Evolutionary conservation across 208 protist species (phyloP).

Genomic region (Trypanosoma boissoni): DNA sequence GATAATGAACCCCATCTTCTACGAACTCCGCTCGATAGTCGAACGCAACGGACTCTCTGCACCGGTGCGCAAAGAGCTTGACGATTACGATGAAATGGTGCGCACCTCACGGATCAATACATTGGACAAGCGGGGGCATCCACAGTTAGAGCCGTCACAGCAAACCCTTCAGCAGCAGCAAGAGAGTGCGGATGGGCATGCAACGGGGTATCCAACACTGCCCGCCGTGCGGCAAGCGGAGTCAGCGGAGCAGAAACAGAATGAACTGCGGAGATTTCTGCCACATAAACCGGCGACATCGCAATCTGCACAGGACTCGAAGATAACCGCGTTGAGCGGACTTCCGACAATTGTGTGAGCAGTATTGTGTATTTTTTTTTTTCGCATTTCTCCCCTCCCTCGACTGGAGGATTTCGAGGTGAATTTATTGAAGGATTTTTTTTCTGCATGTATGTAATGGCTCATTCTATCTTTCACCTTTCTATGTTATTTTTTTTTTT

Average conservation of each 20-base stretch:
- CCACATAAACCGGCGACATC: conserved; percentile 11
- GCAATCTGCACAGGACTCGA: neutral
- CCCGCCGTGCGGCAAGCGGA: neutral
- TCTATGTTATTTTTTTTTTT: too few species aligned
- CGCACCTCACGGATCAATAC: conserved; percentile 11
- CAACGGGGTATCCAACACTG: conserved; percentile 9
- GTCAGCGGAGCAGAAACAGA: neutral
- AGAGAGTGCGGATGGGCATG: neutral
- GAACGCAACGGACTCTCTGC: conserved; percentile 49
- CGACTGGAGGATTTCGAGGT: neutral
- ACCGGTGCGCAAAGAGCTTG: conserved; percentile 43
- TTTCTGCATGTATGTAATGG: too few species aligned
- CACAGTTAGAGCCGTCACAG: neutral
- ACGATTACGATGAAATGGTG: conserved; percentile 48
- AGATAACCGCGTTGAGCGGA: neutral
- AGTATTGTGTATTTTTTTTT: too few species aligned
- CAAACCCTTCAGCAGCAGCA: neutral
- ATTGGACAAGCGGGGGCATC: neutral
- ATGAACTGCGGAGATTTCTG: conserved; percentile 1
- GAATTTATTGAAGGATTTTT: too few species aligned
- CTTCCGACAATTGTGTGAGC: neutral
- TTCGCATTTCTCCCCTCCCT: too few species aligned
- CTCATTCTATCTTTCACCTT: too few species aligned
- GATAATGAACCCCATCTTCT: conserved; percentile 64
- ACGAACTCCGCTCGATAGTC: conserved; percentile 58